Conservation (phyloP, 345 rosid genomes). For the Draba incana region DNA sequence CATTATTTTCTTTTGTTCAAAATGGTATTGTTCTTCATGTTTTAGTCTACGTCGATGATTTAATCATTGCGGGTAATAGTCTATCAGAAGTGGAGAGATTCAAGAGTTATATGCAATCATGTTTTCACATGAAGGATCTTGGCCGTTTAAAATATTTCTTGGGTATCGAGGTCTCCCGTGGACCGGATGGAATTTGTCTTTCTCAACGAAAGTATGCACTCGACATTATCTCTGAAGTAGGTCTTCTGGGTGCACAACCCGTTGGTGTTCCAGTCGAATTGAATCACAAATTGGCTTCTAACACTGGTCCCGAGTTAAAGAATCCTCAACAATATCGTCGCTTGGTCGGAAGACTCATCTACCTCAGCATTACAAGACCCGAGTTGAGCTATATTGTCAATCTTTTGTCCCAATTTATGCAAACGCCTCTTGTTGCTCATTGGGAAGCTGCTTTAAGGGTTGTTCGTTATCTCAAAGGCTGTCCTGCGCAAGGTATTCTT, state of each 20-base stretch:
- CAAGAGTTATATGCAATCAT: fast-evolving
- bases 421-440: too few species aligned
- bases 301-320: fast-evolving
- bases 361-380: too few species aligned
- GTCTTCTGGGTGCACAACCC: neutral
- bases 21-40: neutral
- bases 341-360: too few species aligned
- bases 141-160: neutral
- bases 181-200: neutral
- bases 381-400: too few species aligned
- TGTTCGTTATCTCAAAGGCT: too few species aligned
- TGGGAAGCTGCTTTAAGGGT: too few species aligned
- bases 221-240: neutral
- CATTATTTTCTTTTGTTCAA: too few species aligned
- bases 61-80: neutral
- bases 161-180: neutral
- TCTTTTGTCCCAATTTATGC: too few species aligned
- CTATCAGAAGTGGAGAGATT: neutral
- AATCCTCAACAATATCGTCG: neutral
- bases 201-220: neutral
- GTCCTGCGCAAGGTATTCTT: too few species aligned
- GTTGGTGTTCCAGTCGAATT: too few species aligned
- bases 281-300: neutral
- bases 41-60: neutral
- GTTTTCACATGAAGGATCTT: neutral